Evolutionary conservation across 345 rosid genomes (phyloP).

Genomic region (Angophora floribunda): DNA sequence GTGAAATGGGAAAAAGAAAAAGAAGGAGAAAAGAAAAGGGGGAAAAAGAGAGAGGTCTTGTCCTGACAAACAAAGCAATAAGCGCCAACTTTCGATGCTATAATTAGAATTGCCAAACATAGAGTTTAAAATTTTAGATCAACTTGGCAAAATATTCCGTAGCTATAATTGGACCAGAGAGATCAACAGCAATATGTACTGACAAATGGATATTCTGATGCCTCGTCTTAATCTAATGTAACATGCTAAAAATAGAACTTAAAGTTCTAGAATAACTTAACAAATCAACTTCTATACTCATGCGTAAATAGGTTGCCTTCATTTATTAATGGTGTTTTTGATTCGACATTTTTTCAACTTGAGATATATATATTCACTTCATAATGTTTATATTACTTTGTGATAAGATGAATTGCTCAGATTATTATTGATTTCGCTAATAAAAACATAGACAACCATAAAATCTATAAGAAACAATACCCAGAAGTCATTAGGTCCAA

Average conservation of each 20-base stretch:
- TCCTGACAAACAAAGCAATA: not conserved
- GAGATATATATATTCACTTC: not conserved
- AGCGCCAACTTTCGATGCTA: not conserved
- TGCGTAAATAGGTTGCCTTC: not conserved
- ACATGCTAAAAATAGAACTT: not conserved
- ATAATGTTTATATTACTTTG: not conserved
- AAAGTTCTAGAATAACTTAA: not conserved
- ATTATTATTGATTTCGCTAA: not conserved
- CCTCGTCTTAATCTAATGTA: not conserved
- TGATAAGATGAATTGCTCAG: not conserved
- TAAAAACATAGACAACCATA: too few relatives aligned
- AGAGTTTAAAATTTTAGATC: not conserved
- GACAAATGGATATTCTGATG: not conserved
- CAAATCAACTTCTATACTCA: not conserved
- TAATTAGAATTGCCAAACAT: not conserved
- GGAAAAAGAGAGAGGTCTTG: not conserved
- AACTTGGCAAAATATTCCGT: not conserved
- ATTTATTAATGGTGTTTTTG: not conserved
- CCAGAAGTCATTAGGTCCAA: too few relatives aligned
- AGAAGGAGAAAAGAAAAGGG: accelerated
- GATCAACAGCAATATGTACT: not conserved
- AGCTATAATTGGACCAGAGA: not conserved
- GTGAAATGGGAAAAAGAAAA: not conserved
- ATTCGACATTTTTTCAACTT: not conserved
- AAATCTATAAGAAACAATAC: too few relatives aligned